Conservation (phyloP, 345 rosid species). For the Sonneratia alba region DNA sequence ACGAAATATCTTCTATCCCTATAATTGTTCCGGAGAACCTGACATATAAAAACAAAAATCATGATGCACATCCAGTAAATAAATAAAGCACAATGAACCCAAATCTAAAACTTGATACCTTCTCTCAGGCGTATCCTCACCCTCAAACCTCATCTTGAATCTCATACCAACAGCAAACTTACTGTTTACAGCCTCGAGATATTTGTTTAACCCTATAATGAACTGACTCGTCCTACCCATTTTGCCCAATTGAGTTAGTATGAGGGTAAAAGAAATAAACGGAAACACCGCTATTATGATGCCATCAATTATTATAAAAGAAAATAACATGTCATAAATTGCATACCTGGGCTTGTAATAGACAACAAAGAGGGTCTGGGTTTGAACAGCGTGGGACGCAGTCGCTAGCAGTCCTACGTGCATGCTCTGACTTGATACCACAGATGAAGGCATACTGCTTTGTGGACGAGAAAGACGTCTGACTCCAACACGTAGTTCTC, state of each 20-base stretch:
- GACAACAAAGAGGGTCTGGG: constrained; percentile 66
- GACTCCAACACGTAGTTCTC: constrained; percentile 74
- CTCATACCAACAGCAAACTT: constrained; percentile 68
- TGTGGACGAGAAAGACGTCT: constrained; percentile 58
- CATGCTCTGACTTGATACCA: constrained; percentile 61
- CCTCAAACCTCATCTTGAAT: constrained; percentile 88
- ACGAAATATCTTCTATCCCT: constrained; percentile 70
- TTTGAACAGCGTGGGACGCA: constrained; percentile 68
- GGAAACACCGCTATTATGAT: neutral
- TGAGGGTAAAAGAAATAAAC: constrained; percentile 1
- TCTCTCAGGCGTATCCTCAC: constrained; percentile 81
- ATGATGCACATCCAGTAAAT: neutral
- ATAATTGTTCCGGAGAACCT: constrained; percentile 88
- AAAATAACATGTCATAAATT: neutral
- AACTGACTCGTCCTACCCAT: constrained; percentile 71
- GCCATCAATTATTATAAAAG: too few species aligned
- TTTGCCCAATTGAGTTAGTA: neutral
- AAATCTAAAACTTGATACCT: constrained; percentile 31
- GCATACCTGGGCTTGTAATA: constrained; percentile 84
- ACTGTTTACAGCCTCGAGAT: constrained; percentile 49
- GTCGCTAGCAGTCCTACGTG: constrained; percentile 92
- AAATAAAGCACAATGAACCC: neutral
- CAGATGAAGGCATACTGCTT: constrained; percentile 42
- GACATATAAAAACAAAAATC: constrained; percentile 9
- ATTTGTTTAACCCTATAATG: constrained; percentile 18